Evolutionary conservation across 1,139 yeast species (phyloP).

Genomic region (Zygotorulaspora mrakii): DNA sequence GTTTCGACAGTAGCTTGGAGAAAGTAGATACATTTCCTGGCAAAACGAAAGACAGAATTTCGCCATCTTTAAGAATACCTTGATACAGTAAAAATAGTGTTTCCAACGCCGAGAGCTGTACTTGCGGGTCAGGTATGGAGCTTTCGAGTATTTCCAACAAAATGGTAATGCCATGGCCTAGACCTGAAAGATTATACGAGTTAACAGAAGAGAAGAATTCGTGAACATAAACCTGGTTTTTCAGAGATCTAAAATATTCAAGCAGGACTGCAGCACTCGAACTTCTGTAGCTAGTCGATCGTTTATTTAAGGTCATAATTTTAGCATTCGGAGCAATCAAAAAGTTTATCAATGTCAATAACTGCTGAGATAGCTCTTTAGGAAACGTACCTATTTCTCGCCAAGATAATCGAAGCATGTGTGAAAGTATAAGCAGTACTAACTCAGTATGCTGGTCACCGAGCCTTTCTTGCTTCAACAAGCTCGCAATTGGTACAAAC

Average conservation of each 20-base stretch:
- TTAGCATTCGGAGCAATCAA: slow-evolving; percentile 38
- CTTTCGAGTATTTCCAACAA: slow-evolving; percentile 40
- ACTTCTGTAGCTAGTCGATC: slow-evolving; percentile 42
- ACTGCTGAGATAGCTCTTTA: slow-evolving; percentile 44
- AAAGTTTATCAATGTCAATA: slow-evolving; percentile 48
- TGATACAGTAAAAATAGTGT: slow-evolving; percentile 40
- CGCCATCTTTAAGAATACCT: slow-evolving; percentile 44
- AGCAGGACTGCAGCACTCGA: slow-evolving; percentile 43
- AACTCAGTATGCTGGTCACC: slow-evolving; percentile 45
- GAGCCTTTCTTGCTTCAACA: slow-evolving; percentile 45
- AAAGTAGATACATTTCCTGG: slow-evolving; percentile 56
- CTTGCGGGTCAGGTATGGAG: slow-evolving; percentile 28
- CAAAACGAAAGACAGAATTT: slow-evolving; percentile 47
- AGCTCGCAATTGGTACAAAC: slow-evolving; percentile 54
- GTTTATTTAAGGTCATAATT: slow-evolving; percentile 19
- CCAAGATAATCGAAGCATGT: slow-evolving; percentile 50
- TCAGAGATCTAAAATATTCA: slow-evolving; percentile 17
- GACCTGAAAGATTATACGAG: slow-evolving; percentile 37
- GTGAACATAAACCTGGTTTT: slow-evolving; percentile 32
- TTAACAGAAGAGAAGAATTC: slow-evolving; percentile 37
- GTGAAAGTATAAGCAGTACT: slow-evolving; percentile 41
- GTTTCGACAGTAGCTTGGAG: slow-evolving; percentile 42
- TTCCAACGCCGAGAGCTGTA: slow-evolving; percentile 40
- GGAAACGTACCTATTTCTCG: slow-evolving; percentile 38
- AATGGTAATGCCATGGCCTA: slow-evolving; percentile 48